Conservation (phyloP, 768 basidiomycete species). For the Arthromyces matolae region DNA sequence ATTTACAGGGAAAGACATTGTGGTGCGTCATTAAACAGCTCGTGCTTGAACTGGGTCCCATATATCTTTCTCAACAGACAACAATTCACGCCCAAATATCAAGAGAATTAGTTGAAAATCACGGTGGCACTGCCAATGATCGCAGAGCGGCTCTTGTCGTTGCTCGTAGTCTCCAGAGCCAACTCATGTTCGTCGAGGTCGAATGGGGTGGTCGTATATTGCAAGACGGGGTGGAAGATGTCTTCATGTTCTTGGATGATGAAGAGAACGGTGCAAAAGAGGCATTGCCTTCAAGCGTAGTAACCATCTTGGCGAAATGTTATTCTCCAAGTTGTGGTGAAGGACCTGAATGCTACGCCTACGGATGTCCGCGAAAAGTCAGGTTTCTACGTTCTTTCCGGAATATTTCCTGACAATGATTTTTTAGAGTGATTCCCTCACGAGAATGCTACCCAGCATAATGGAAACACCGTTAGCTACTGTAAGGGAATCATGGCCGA, state of each 20-base stretch:
- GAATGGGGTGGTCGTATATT: slow-evolving; percentile 87
- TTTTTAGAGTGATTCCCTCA: slow-evolving; percentile 30
- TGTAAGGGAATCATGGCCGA: slow-evolving; percentile 48
- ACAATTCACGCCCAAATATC: slow-evolving; percentile 85
- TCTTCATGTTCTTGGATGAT: slow-evolving; percentile 92
- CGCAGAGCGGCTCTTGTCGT: slow-evolving; percentile 81
- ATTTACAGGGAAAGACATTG: slow-evolving; percentile 93
- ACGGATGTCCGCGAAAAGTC: slow-evolving; percentile 73
- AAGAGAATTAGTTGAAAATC: slow-evolving; percentile 65
- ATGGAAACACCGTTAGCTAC: slow-evolving; percentile 37
- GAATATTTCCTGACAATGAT: too few relatives aligned
- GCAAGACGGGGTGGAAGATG: slow-evolving; percentile 89
- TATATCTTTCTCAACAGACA: slow-evolving; percentile 54
- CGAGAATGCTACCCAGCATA: slow-evolving; percentile 17
- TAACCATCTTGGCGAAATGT: slow-evolving; percentile 85
- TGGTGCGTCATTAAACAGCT: slow-evolving; percentile 49
- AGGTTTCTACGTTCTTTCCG: slow-evolving; percentile 1
- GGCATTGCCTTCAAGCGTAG: slow-evolving; percentile 80
- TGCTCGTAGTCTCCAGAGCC: slow-evolving; percentile 84
- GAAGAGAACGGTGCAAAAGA: slow-evolving; percentile 63
- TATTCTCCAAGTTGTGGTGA: slow-evolving; percentile 85
- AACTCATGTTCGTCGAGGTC: slow-evolving; percentile 95
- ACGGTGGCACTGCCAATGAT: slow-evolving; percentile 65
- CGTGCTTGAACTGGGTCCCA: neutral
- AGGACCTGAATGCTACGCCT: slow-evolving; percentile 76